A percentile compares a stretch with the other conserved stretches of the same genome.
phyloP scores from a whole-genome alignment of 345 rosid species.

The Syzygium grande region DNA sequence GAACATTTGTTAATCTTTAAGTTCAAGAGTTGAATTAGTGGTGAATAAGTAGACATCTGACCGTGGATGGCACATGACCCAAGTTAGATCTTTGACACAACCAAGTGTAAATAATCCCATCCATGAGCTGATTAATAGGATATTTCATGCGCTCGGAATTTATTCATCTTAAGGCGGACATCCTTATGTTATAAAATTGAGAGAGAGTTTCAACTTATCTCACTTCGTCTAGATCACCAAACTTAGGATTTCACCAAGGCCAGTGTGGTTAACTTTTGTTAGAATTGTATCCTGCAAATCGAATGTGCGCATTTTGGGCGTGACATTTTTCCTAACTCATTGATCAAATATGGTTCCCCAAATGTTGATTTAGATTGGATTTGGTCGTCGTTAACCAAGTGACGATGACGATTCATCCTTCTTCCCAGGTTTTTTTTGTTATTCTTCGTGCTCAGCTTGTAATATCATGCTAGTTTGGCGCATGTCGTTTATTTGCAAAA shows the following conservation, averaged over 20 bases:
- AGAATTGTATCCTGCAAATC: no score
- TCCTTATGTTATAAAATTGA: no score
- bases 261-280: no score
- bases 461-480: neutral
- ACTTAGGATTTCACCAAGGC: neutral
- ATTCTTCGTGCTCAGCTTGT: neutral
- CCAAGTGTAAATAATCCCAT: neutral
- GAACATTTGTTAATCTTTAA: neutral
- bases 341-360: neutral
- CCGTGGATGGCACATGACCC: no score
- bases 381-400: neutral
- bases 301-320: neutral
- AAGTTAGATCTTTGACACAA: no score
- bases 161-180: no score
- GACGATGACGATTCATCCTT: neutral
- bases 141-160: no score
- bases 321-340: neutral
- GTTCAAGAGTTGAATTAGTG: neutral
- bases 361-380: neutral
- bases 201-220: no score
- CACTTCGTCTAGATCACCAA: neutral
- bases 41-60: no score
- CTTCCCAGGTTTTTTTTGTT: neutral
- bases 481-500: neutral
- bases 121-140: neutral